These are phyloP conservation scores for Vaccinium macrocarpon DNA, from an alignment of 148 eudicot species.

Conservation along the genomic window DNA sequence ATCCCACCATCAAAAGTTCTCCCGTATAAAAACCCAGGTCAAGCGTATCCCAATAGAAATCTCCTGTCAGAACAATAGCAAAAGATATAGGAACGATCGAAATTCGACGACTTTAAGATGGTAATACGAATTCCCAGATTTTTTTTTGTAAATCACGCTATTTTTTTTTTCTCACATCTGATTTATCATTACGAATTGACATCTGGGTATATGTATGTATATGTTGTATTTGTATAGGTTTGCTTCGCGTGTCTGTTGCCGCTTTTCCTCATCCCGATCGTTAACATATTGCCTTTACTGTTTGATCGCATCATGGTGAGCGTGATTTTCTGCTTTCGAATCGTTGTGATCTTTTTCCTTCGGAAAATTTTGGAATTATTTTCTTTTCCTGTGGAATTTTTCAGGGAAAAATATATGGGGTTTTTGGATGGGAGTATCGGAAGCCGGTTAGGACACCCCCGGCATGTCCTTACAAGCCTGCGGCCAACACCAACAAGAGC, in stretches of 20 bases:
- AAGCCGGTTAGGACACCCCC: slow-evolving; percentile 78
- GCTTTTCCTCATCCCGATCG: slow-evolving; percentile 23
- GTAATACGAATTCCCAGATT: neutral
- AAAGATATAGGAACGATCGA: neutral
- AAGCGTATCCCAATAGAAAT: neutral
- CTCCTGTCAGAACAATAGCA: neutral
- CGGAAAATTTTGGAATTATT: neutral
- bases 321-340: neutral
- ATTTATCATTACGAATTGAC: neutral
- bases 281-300: slow-evolving; percentile 15
- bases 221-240: slow-evolving; percentile 3
- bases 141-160: neutral
- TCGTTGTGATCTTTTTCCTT: neutral
- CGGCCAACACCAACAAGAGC: slow-evolving; percentile 42
- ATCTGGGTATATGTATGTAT: neutral
- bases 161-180: neutral
- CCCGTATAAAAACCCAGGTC: neutral
- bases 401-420: slow-evolving; percentile 59
- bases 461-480: slow-evolving; percentile 74
- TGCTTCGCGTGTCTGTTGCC: slow-evolving; percentile 21
- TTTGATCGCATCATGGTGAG: slow-evolving; percentile 18
- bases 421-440: slow-evolving; percentile 78
- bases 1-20: neutral
- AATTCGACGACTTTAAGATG: neutral
- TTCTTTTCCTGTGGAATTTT: neutral